Evolutionary conservation across 2,329 filamentous ascomycete species (phyloP), one percentile per base, ranked within the genome.

Genomic region (Alternaria viburni): DNA sequence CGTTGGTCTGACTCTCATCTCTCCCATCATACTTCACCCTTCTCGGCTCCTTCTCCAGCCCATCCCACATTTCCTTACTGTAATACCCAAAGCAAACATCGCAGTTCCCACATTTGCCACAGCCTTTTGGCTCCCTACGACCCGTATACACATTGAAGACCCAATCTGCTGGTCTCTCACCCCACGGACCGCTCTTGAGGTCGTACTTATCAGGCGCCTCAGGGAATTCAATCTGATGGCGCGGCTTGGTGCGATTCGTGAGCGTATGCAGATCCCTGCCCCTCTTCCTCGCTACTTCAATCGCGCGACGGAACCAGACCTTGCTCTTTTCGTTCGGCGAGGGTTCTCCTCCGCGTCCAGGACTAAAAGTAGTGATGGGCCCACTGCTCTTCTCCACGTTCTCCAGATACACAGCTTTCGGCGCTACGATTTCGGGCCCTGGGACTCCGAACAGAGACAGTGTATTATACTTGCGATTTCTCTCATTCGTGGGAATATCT

Each of bases 221-320:
- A 8, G 61, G 64, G 5, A 61, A 66, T 1, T 28, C 10, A 12
- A 58, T 52, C 23, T 36, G 1, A 23, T 62, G 46, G 3, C n/a
- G 10, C 12, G 30, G 9, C 3, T 56, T 28, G 10, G 36, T 26
- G 7, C 54, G 52, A 23, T 62, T 64, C 4, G 66, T 66, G 2
- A 66, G 52, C 8, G 66, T 68, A 13, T 66, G 56, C 1, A 68
- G 54, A 44, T 68, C 64, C 7, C 66, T 43, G 2, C 61, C 64
- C 7, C 41, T 41, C 6, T 59, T 17, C n/a, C 50, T 49, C 5
- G 57, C 59, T 6, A 61, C 49, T 15, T 57, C 54, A 7, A 67
- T 50, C 6, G 59, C 61, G 8, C 43, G 36, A 17, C 52, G 59
- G 52, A 69, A 69, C 21, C 41, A 54, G 5, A 66, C 7, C 23